These are phyloP conservation scores for Deinandra increscens DNA, from an alignment of 129 eudicot genomes.

Conservation along the genomic window DNA sequence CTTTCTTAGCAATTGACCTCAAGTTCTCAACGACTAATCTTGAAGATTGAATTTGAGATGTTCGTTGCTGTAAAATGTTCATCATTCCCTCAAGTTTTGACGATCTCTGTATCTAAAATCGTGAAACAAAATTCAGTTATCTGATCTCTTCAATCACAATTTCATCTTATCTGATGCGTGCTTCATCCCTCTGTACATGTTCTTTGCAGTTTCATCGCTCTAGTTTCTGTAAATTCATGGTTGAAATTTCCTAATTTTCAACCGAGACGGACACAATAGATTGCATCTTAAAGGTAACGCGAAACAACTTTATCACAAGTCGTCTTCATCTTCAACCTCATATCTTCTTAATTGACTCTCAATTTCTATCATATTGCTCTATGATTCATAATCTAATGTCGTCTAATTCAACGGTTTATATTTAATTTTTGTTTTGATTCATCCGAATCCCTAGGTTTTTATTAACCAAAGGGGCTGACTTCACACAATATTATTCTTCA, in stretches of 20 bases:
- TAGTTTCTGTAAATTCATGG: conserved; percentile 6
- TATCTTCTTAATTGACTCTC: conserved; percentile 2
- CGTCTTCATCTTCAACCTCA: conserved; percentile 12
- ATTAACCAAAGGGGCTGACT: neutral
- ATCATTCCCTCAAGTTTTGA: conserved; percentile 13
- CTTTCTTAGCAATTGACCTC: too few relatives aligned
- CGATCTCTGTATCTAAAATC: conserved; percentile 2
- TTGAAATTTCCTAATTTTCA: neutral
- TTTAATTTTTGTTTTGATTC: neutral
- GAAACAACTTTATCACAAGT: conserved; percentile 6
- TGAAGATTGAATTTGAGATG: conserved; percentile 12
- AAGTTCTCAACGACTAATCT: too few relatives aligned
- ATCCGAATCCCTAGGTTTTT: neutral
- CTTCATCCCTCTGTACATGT: neutral
- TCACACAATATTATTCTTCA: neutral
- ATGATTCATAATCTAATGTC: neutral
- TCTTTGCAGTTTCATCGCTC: conserved; percentile 17
- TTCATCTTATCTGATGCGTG: conserved; percentile 23
- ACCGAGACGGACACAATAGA: neutral
- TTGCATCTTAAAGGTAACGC: conserved; percentile 25
- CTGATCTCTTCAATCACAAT: conserved; percentile 1
- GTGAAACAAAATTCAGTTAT: neutral
- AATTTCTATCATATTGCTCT: neutral
- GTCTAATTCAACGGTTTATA: neutral
- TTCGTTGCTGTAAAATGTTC: conserved; percentile 5